A percentile compares a stretch with the other conserved stretches of the same genome.
Evolutionary conservation across 768 basidiomycete species (phyloP).

Genomic region (Lentinula aciculospora): DNA sequence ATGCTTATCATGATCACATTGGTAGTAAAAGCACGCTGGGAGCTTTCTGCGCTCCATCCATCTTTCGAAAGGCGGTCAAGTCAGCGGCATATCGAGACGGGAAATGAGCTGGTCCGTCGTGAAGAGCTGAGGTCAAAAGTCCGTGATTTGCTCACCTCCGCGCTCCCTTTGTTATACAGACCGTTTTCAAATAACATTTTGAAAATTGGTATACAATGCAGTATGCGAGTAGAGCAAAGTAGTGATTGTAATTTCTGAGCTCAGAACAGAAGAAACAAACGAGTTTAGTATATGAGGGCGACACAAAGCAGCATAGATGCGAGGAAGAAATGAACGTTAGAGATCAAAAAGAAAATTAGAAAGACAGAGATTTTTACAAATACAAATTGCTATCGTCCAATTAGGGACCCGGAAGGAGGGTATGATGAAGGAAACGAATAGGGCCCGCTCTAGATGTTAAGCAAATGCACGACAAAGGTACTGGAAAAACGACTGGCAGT

Average conservation of each 20-base stretch:
- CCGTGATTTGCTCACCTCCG: too few relatives aligned
- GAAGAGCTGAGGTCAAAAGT: too few relatives aligned
- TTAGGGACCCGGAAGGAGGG: neutral
- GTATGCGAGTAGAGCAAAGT: neutral
- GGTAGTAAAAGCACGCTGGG: too few relatives aligned
- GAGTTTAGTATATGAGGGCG: neutral
- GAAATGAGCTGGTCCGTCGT: too few relatives aligned
- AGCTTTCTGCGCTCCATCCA: too few relatives aligned
- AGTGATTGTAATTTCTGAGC: neutral
- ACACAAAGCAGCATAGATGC: neutral
- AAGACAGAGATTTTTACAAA: neutral
- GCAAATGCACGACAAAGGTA: neutral
- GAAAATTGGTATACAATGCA: neutral
- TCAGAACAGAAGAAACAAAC: neutral
- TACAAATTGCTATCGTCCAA: neutral
- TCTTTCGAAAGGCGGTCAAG: too few relatives aligned
- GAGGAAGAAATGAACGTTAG: neutral
- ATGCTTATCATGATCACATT: too few relatives aligned
- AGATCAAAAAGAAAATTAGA: neutral
- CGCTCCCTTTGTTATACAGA: too few relatives aligned
- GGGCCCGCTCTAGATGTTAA: neutral
- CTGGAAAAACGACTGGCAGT: neutral
- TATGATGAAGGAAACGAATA: neutral
- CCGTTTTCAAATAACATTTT: neutral
- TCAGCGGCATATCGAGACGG: too few relatives aligned